Evolutionary conservation across 257 asterid genomes (phyloP), one percentile per base, ranked within the genome.

Genomic region (Ajuga chamaepitys): DNA sequence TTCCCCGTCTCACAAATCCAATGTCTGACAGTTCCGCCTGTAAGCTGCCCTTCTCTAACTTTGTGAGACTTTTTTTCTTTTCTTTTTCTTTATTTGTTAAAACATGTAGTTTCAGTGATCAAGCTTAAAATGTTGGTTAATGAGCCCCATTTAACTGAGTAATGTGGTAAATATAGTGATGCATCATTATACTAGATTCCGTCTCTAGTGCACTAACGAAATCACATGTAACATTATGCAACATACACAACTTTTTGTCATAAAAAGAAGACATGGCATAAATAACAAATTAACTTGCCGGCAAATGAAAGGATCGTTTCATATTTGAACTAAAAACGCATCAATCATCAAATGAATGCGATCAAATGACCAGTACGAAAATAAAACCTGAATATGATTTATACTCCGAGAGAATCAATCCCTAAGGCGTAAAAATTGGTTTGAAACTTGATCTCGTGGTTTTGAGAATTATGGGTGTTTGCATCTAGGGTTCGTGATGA

Each of bases 371-470:
- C 21, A 34, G 42, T 18, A 52, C 58, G 7, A 0, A 30, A 56
- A 44, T 28, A 30, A 30, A 11, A 32, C 14, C 32, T 22, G 11
- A 1, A 20, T 58, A 35, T 3, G 67, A 42, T 48, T 57, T 20
- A 18, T 50, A 9, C 62, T 40, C 67, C 52, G 10, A 51, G 6
- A 9, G 44, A 22, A 50, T 20, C 63, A 38, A 38, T 10, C 66
- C 12, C 45, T 35, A 35, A 46, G n/a, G 35, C 28, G 3, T 11
- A 32, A 17, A 66, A 62, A n/a, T n/a, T 9, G 12, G 16, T 44
- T 45, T 58, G 52, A 60, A 32, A 7, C 46, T 44, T 20, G 66
- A 68, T 68, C 58, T 48, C 75, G 60, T 30, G 68, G 37, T 45
- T 35, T 24, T 5, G 54, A 45, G 17, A 17, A 59, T 30, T 32